These are phyloP conservation scores for Arachis hypogaea DNA, from an alignment of 306 rosid species.

Conservation along the genomic window DNA sequence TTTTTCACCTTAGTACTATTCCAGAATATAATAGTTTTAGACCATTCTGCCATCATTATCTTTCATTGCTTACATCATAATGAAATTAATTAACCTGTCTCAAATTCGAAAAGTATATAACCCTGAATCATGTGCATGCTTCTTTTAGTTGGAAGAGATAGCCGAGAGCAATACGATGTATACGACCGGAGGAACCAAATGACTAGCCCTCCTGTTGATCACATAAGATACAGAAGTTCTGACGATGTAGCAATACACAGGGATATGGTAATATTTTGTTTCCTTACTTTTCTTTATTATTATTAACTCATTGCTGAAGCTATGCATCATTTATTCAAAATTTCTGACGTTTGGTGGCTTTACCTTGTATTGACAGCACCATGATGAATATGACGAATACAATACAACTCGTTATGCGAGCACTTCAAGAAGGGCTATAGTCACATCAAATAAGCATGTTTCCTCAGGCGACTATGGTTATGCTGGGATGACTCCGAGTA, in stretches of 20 bases:
- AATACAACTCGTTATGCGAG: slow-evolving; percentile 80
- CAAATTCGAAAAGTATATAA: slow-evolving; percentile 26
- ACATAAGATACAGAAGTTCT: slow-evolving; percentile 57
- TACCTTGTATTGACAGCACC: slow-evolving; percentile 55
- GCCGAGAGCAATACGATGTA: slow-evolving; percentile 84
- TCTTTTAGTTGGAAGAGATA: slow-evolving; percentile 81
- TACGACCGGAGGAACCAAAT: slow-evolving; percentile 68
- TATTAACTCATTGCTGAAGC: neutral
- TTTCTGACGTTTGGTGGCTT: slow-evolving; percentile 23
- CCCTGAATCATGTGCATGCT: slow-evolving; percentile 41
- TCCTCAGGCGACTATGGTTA: slow-evolving; percentile 71
- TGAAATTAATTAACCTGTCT: slow-evolving; percentile 36
- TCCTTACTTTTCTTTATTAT: no score
- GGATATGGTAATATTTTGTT: slow-evolving; percentile 63
- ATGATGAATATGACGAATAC: slow-evolving; percentile 47
- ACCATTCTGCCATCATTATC: slow-evolving; percentile 7
- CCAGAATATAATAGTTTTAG: slow-evolving; percentile 4
- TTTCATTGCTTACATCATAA: neutral
- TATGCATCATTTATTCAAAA: neutral
- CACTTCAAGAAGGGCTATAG: slow-evolving; percentile 72
- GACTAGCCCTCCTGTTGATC: slow-evolving; percentile 74
- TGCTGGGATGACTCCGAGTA: slow-evolving; percentile 34
- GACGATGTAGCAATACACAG: slow-evolving; percentile 62
- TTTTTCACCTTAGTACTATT: slow-evolving; percentile 22
- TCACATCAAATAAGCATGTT: slow-evolving; percentile 61